Evolutionary conservation across 805 yeast species (phyloP).

Genomic region (Schwanniomyces occidentalis): DNA sequence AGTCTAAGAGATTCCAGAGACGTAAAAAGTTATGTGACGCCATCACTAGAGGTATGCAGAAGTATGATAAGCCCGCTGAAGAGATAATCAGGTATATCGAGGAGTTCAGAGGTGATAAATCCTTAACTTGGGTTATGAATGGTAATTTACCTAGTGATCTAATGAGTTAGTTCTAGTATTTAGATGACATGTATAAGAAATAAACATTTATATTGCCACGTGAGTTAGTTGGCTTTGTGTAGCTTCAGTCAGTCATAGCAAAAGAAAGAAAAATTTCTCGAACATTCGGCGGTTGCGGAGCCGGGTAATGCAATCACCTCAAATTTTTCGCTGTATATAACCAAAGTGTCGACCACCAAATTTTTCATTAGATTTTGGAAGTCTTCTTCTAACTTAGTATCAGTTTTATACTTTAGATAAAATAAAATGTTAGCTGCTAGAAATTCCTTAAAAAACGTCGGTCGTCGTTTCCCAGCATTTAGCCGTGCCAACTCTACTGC

Average conservation of each 20-base stretch:
- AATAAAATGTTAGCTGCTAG: conserved; percentile 43
- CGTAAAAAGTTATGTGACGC: conserved; percentile 46
- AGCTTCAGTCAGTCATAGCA: neutral
- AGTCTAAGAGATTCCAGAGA: conserved; percentile 44
- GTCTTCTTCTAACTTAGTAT: conserved; percentile 2
- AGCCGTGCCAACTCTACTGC: conserved; percentile 32
- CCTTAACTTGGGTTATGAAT: conserved; percentile 49
- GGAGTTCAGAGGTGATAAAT: conserved; percentile 42
- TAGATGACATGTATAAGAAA: conserved; percentile 1
- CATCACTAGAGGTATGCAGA: conserved; percentile 40
- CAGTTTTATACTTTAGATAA: conserved; percentile 2
- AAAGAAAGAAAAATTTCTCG: conserved; percentile 9
- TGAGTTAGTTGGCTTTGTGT: no score
- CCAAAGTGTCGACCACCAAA: conserved; percentile 6
- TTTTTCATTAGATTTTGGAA: conserved; percentile 1
- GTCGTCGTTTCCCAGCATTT: conserved; percentile 32
- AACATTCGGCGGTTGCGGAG: conserved; percentile 7
- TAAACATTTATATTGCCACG: no score
- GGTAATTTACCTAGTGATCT: conserved; percentile 43
- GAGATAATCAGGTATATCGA: conserved; percentile 43
- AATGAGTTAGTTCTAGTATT: conserved; percentile 5
- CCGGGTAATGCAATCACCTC: conserved; percentile 10
- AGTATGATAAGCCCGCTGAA: conserved; percentile 40
- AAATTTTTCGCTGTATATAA: conserved; percentile 10
- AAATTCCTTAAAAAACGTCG: conserved; percentile 37